Evolutionary conservation across 805 yeast species (phyloP).

Genomic region (Lipomyces sp.): DNA sequence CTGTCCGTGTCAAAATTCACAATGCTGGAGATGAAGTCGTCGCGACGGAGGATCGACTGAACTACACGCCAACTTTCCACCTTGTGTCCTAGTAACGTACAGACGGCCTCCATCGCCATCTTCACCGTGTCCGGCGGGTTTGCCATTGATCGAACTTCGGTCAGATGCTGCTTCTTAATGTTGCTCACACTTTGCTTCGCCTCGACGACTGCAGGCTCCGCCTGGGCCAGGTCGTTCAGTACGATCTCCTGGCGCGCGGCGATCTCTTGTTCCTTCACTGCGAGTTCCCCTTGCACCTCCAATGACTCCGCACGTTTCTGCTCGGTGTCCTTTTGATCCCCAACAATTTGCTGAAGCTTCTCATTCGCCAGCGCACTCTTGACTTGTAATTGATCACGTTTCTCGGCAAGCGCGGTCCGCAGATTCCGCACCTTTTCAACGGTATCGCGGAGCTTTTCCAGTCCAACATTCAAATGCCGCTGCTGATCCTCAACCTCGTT

Average conservation of each 20-base stretch:
- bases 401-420: constrained; percentile 51
- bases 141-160: constrained; percentile 82
- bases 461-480: constrained; percentile 67
- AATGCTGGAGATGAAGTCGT: constrained; percentile 81
- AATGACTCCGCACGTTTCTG: constrained; percentile 81
- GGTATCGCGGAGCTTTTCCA: constrained; percentile 72
- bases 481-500: constrained; percentile 59
- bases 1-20: constrained; percentile 65
- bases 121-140: constrained; percentile 90
- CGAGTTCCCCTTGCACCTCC: constrained; percentile 67
- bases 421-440: constrained; percentile 66
- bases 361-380: constrained; percentile 69
- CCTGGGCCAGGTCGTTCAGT: constrained; percentile 60
- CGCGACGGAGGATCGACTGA: constrained; percentile 71
- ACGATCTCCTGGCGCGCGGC: constrained; percentile 53
- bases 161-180: constrained; percentile 86
- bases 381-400: constrained; percentile 46
- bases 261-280: constrained; percentile 62
- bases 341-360: constrained; percentile 71
- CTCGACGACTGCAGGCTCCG: constrained; percentile 79
- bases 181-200: constrained; percentile 89
- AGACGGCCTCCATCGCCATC: constrained; percentile 81
- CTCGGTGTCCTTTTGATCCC: constrained; percentile 89
- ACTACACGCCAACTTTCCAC: constrained; percentile 76
- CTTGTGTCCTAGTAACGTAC: constrained; percentile 70